Evolutionary conservation across 2,329 filamentous ascomycete species (phyloP), one percentile per base, ranked within the genome.

Genomic region (Aspergillus transmontanensis): DNA sequence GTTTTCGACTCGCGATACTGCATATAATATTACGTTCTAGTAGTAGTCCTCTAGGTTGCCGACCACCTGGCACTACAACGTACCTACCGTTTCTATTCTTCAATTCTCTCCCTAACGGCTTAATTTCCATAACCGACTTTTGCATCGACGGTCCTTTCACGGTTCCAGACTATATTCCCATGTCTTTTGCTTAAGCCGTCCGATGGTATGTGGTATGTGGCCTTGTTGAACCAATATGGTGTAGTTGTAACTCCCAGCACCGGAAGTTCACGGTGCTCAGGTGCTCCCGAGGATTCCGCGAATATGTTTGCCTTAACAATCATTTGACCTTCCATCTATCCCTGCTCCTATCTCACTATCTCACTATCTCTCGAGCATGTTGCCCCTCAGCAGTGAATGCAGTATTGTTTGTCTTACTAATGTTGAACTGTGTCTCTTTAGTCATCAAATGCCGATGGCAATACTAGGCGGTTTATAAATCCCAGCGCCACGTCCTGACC

Each of bases 391-490:
- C 55, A 39, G 51, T 46, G 55, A 53, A 55, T 57, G 39, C 53
- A 43, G 54, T 59, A 39, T 58, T 53, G 12, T 12, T 55, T 43
- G 43, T 65, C 61, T 69, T 63, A 71, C 69, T 71, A 69, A 71
- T 69, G 63, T 30, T 63, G 16, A 43, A 32, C 39, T 26, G 23
- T 34, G 12, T 36, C n/a, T 26, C 58, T 64, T 69, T 71, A 71
- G 69, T 67, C 65, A 71, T 68, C 67, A 58, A 53, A 54, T 65
- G 69, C 69, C 56, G 65, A 76, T 77, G 74, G 74, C 73, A 69
- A 69, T 73, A 41, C 39, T 41, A 68, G 64, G 66, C 65, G 64
- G 63, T 61, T 66, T 68, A 59, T 73, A 70, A 73, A 63, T 64
- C 61, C 66, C 64, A 64, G 66, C 59, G 64, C 68, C 62, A 67